Conservation (phyloP, 768 basidiomycete species). For the Porphyrellus cyaneotinctus region DNA sequence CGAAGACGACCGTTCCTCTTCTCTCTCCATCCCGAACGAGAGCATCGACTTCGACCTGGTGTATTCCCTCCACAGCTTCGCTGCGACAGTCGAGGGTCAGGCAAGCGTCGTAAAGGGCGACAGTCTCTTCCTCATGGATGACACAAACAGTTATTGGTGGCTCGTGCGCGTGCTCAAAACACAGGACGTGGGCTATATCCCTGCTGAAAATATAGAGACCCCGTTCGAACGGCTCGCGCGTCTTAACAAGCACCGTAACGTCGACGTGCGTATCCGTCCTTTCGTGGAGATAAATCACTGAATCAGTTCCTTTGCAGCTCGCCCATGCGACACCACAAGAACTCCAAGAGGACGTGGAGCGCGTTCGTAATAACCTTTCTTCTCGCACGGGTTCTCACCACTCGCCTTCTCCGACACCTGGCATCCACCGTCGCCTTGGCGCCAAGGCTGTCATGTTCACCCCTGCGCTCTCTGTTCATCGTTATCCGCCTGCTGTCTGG, state of each 20-base stretch:
- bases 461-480: constrained; percentile 57
- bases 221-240: constrained; percentile 94
- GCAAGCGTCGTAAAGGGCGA: constrained; percentile 99
- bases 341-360: constrained; percentile 53
- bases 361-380: constrained; percentile 47
- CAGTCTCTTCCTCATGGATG: constrained; percentile 93
- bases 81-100: constrained; percentile 97
- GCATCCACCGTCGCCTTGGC: constrained; percentile 23
- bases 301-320: constrained; percentile 17
- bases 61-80: constrained; percentile 92
- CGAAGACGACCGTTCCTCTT: constrained; percentile 75
- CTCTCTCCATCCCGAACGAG: constrained; percentile 84
- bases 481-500: constrained; percentile 83
- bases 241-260: constrained; percentile 94
- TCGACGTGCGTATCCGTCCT: constrained; percentile 64
- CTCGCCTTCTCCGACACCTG: constrained; percentile 45
- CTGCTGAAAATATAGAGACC: constrained; percentile 98
- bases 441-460: constrained; percentile 68
- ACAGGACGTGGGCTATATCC: constrained; percentile 98
- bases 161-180: constrained; percentile 97
- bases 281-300: not conserved
- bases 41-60: constrained; percentile 92
- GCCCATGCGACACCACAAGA: constrained; percentile 44
- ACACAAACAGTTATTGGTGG: constrained; percentile 99
- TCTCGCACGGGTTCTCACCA: constrained; percentile 47